These are phyloP conservation scores for Solanum ossicruentum DNA, from an alignment of 257 asterid genomes.

Conservation along the genomic window DNA sequence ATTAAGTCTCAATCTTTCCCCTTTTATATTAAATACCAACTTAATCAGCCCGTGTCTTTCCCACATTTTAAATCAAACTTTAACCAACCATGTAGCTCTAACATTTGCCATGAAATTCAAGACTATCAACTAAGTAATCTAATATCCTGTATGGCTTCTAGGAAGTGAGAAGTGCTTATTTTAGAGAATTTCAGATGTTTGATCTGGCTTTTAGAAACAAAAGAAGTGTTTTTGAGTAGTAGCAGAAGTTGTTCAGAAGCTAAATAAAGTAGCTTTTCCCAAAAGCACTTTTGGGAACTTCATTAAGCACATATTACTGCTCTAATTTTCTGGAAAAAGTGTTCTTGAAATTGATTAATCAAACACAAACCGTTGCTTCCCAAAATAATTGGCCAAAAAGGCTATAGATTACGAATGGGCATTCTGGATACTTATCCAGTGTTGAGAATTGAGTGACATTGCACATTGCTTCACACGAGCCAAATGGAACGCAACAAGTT, in stretches of 20 bases:
- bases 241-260: neutral
- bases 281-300: neutral
- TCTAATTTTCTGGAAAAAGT: neutral
- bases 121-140: neutral
- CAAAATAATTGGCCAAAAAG: neutral
- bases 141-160: neutral
- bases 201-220: neutral
- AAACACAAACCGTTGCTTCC: neutral
- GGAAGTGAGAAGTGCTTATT: neutral
- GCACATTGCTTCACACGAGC: neutral
- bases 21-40: neutral
- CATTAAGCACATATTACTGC: neutral
- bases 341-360: neutral
- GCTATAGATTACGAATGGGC: neutral
- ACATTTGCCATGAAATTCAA: neutral
- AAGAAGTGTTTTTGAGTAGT: neutral
- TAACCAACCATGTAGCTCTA: neutral
- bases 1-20: neutral
- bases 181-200: neutral
- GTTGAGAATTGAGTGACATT: neutral
- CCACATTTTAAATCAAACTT: neutral
- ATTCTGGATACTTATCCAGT: neutral
- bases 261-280: neutral
- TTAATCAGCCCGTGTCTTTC: neutral
- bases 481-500: neutral